A percentile compares a stretch with the other conserved stretches of the same genome.
Evolutionary conservation across 257 asterid genomes (phyloP).

Genomic region (Solanum tarijense): DNA sequence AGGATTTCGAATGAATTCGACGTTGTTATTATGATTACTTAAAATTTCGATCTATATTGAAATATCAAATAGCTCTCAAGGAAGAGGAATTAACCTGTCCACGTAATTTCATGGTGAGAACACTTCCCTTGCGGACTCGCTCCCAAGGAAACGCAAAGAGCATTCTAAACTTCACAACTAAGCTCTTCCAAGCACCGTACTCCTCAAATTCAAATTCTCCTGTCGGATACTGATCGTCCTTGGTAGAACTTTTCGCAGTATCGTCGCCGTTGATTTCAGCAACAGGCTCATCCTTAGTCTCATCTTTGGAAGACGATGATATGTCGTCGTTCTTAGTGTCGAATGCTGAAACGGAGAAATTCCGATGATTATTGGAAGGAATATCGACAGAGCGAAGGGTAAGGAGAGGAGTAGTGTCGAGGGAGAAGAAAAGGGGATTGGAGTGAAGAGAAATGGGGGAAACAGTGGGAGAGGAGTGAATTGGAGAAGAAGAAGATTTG

Average conservation of each 20-base stretch:
- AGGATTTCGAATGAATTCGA: neutral
- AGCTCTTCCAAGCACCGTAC: constrained; percentile 47
- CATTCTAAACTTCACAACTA: constrained; percentile 68
- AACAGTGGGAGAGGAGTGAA: constrained; percentile 2
- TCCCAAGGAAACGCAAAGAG: constrained; percentile 81
- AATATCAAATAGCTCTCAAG: neutral
- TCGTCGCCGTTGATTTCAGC: constrained; percentile 11
- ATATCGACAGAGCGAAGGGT: neutral
- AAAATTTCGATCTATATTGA: neutral
- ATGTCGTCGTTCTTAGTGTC: constrained; percentile 35
- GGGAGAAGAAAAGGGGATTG: neutral
- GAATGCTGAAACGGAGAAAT: constrained; percentile 33
- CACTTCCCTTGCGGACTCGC: constrained; percentile 88
- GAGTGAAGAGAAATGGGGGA: neutral
- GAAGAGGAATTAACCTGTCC: constrained; percentile 51
- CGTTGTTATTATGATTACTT: neutral
- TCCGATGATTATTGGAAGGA: neutral
- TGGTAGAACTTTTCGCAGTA: constrained; percentile 2
- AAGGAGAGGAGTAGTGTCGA: neutral
- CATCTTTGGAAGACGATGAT: constrained; percentile 14
- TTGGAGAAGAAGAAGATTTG: constrained; percentile 1
- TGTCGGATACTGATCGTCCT: constrained; percentile 43
- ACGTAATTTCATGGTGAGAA: constrained; percentile 70
- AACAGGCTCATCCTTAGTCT: constrained; percentile 7
- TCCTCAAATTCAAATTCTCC: constrained; percentile 73